Percentiles rank a stretch among this genome's conserved stretches.
Evolutionary conservation across 352 stramenopile species (phyloP).

Genomic region (Phytopythium chamaehyphon): DNA sequence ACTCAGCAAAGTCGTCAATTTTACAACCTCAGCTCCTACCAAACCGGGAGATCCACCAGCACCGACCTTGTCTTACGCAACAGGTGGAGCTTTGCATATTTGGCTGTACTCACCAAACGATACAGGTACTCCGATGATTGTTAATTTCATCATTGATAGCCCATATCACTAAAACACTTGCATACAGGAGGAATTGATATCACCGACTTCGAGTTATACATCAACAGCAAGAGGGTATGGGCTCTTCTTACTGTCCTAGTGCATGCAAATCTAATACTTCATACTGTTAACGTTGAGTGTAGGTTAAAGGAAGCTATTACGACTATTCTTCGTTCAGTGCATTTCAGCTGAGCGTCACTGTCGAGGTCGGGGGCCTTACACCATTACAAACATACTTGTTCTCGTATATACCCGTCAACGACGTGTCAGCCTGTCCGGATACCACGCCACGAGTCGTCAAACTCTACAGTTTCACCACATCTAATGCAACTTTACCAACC

Average conservation of each 20-base stretch:
- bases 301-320: constrained; percentile 30
- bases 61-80: constrained; percentile 20
- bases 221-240: constrained; percentile 26
- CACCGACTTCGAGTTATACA: constrained; percentile 29
- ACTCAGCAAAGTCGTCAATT: constrained; percentile 20
- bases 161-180: background rate
- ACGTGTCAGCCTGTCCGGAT: constrained; percentile 33
- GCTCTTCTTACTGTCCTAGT: background rate
- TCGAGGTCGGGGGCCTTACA: constrained; percentile 40
- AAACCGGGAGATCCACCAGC: constrained; percentile 22
- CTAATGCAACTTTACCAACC: constrained; percentile 11
- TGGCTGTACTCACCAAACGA: constrained; percentile 45
- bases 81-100: constrained; percentile 41
- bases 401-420: constrained; percentile 40
- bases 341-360: constrained; percentile 30
- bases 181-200: constrained; percentile 25
- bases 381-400: constrained; percentile 37
- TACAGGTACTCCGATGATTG: constrained; percentile 22
- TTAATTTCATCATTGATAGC: background rate
- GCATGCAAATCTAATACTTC: background rate
- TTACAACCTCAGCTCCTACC: constrained; percentile 25
- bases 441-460: constrained; percentile 1
- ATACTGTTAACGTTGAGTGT: background rate
- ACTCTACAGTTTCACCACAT: constrained; percentile 22
- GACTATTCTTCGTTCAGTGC: constrained; percentile 11